phyloP scores from a whole-genome alignment of 2,329 filamentous ascomycete species.

The Ascochyta fabae region DNA sequence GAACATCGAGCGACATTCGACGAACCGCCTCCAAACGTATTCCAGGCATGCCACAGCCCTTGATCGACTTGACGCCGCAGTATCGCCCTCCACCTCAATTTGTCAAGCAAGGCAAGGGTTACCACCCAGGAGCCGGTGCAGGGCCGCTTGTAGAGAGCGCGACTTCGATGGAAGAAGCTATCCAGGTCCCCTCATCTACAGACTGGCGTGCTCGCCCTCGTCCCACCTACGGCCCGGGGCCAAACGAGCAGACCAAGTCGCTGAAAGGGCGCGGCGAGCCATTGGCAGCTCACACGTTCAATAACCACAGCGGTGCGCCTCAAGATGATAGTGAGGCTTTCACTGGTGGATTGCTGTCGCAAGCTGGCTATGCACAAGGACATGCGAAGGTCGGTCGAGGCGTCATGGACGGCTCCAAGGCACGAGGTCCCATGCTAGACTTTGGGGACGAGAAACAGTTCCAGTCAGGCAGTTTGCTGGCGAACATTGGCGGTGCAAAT shows the following conservation, averaged over 20 bases:
- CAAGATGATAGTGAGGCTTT: conserved; percentile 49
- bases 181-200: conserved; percentile 51
- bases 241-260: conserved; percentile 43
- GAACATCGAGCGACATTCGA: conserved; percentile 49
- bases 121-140: conserved; percentile 42
- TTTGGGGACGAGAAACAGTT: conserved; percentile 52
- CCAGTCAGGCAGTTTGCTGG: conserved; percentile 57
- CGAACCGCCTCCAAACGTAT: conserved; percentile 55
- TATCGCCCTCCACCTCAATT: conserved; percentile 70
- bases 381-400: conserved; percentile 50
- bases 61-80: conserved; percentile 71
- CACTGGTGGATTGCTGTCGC: conserved; percentile 53
- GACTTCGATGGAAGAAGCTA: conserved; percentile 52
- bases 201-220: conserved; percentile 54
- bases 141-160: conserved; percentile 56
- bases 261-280: conserved; percentile 45
- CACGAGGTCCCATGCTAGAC: conserved; percentile 55
- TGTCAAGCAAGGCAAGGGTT: conserved; percentile 60
- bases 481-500: conserved; percentile 46
- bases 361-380: conserved; percentile 50
- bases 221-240: conserved; percentile 34
- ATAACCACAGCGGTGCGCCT: conserved; percentile 40
- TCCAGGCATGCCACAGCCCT: conserved; percentile 60
- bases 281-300: conserved; percentile 41
- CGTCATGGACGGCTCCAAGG: conserved; percentile 54